These are phyloP conservation scores for Lactifluus pinguis DNA, from an alignment of 768 basidiomycete genomes.

Conservation along the genomic window DNA sequence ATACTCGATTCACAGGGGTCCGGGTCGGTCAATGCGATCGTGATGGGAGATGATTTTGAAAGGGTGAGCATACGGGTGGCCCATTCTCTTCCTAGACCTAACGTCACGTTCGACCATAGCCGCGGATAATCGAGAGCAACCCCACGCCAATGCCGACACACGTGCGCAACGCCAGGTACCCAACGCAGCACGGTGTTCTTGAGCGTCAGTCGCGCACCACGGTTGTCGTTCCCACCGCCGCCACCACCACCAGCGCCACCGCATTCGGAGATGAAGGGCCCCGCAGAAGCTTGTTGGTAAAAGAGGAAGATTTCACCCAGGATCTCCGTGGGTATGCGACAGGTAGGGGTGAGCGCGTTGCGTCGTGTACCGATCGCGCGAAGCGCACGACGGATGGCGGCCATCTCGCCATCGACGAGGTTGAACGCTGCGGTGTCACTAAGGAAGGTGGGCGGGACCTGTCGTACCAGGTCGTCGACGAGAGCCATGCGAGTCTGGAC, in stretches of 20 bases:
- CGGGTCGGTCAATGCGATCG: neutral
- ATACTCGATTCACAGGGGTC: neutral
- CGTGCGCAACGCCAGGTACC: slow-evolving; percentile 10
- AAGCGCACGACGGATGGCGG: slow-evolving; percentile 3
- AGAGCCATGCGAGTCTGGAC: slow-evolving; percentile 5
- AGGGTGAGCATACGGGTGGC: slow-evolving; percentile 3
- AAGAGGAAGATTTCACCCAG: slow-evolving; percentile 11
- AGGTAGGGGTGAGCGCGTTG: slow-evolving; percentile 11
- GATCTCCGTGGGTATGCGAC: slow-evolving; percentile 13
- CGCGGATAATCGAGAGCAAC: slow-evolving; percentile 8
- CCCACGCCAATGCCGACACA: slow-evolving; percentile 10
- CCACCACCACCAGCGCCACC: neutral
- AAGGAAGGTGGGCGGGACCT: slow-evolving; percentile 2
- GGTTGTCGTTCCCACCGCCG: neutral
- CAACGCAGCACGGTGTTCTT: neutral
- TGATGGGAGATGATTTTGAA: slow-evolving; percentile 6
- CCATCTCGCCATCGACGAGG: slow-evolving; percentile 10
- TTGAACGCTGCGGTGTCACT: neutral
- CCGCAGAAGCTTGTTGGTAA: neutral
- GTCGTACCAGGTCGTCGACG: slow-evolving; percentile 7
- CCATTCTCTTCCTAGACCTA: slow-evolving; percentile 5
- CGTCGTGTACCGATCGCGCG: slow-evolving; percentile 6
- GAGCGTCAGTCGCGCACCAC: neutral
- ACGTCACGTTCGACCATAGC: slow-evolving; percentile 3
- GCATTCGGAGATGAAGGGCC: neutral